Evolutionary conservation across 2,329 filamentous ascomycete genomes (phyloP).

Genomic region (Pseudogymnoascus sp.): DNA sequence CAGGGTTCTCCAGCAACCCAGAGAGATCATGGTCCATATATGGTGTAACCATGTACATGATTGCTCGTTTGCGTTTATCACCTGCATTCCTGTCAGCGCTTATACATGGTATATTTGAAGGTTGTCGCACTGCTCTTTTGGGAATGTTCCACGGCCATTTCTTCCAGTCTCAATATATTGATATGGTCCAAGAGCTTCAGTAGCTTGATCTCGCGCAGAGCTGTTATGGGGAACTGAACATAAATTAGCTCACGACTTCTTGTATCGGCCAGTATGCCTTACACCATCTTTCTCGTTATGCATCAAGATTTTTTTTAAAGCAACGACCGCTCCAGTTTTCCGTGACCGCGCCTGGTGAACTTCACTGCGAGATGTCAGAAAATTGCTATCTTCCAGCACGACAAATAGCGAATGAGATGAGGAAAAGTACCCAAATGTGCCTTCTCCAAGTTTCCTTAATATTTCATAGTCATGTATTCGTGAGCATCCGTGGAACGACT

Average conservation of each 20-base stretch:
- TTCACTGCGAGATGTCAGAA: conserved; percentile 45
- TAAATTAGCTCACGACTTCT: conserved; percentile 16
- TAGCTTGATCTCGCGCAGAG: conserved; percentile 93
- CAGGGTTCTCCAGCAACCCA: conserved; percentile 88
- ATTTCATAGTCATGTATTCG: conserved; percentile 73
- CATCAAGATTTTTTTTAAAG: conserved; percentile 98
- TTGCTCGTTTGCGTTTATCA: conserved; percentile 71
- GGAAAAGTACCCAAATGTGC: conserved; percentile 72
- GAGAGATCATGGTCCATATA: conserved; percentile 99
- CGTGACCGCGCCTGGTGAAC: conserved; percentile 81
- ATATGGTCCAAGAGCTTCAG: conserved; percentile 88
- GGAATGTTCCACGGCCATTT: conserved; percentile 84
- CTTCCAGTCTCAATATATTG: conserved; percentile 79
- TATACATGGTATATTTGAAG: conserved; percentile 11
- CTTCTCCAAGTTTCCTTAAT: conserved; percentile 78
- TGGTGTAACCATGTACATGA: conserved; percentile 97
- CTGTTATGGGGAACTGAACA: conserved; percentile 83
- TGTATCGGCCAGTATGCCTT: conserved; percentile 28
- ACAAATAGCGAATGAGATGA: not conserved
- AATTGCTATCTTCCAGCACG: not conserved
- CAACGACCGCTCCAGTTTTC: conserved; percentile 66
- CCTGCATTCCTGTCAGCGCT: conserved; percentile 36
- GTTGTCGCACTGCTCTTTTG: conserved; percentile 28
- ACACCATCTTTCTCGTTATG: conserved; percentile 97
- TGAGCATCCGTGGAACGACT: conserved; percentile 75